These are phyloP conservation scores for Agaricales sp. DNA, from an alignment of 1,284 basidiomycete species.

Conservation along the genomic window DNA sequence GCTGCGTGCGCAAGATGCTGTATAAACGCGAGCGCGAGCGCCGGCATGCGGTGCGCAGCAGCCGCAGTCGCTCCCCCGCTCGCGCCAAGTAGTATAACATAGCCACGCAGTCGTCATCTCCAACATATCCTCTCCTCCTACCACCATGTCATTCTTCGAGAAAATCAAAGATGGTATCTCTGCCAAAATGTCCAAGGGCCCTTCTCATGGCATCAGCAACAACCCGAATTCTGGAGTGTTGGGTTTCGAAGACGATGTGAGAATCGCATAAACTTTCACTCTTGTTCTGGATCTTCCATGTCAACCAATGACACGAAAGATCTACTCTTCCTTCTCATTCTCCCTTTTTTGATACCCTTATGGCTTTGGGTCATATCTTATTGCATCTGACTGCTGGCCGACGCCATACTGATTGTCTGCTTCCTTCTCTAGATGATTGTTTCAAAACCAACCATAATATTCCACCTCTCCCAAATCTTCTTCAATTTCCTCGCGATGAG, in stretches of 20 bases:
- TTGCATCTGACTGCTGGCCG: too few species aligned
- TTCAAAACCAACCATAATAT: slow-evolving; percentile 68
- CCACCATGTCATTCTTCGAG: neutral
- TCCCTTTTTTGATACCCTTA: neutral
- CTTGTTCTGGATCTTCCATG: neutral
- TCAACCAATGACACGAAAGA: neutral
- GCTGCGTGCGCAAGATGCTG: slow-evolving; percentile 75
- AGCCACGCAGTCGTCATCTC: neutral
- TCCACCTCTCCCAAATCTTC: slow-evolving; percentile 67
- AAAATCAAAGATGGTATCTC: neutral
- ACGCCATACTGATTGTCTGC: neutral
- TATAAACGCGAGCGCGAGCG: slow-evolving; percentile 67
- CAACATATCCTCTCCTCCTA: neutral
- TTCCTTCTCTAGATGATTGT: slow-evolving; percentile 61
- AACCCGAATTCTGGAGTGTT: neutral
- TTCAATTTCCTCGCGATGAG: slow-evolving; percentile 86
- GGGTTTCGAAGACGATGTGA: neutral
- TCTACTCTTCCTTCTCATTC: neutral
- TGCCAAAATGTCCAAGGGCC: neutral
- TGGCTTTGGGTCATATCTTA: neutral
- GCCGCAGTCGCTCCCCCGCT: neutral
- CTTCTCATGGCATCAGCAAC: neutral
- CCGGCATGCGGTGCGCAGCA: neutral
- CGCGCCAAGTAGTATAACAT: neutral
- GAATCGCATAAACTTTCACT: neutral